phyloP scores from a whole-genome alignment of 2,329 filamentous ascomycete genomes.

The Didymella exigua region DNA sequence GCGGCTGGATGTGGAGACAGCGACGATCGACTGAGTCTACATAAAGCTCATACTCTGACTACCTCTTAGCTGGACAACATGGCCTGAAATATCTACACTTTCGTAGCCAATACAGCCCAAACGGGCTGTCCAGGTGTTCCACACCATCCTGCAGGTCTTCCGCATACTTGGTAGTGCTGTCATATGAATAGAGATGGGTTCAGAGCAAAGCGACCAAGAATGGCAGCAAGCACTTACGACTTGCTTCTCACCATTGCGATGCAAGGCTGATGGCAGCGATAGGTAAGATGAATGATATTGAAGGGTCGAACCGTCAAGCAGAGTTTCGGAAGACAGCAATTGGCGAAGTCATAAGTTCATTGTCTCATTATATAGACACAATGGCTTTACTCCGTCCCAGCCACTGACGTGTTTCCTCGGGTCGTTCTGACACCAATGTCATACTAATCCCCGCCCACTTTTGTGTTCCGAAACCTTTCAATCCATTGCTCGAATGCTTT shows the following conservation, averaged over 20 bases:
- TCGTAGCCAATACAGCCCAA: no score
- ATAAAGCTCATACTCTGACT: no score
- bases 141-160: no score
- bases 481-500: slow-evolving; percentile 16
- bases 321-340: not conserved
- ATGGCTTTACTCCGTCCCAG: slow-evolving; percentile 14
- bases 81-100: no score
- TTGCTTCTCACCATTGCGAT: no score
- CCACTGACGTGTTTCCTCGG: slow-evolving; percentile 4
- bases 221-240: no score
- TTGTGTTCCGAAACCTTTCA: slow-evolving; percentile 12
- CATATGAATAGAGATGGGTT: not conserved
- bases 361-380: slow-evolving; percentile 19
- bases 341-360: slow-evolving; percentile 20
- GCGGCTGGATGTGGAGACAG: no score
- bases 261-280: not conserved
- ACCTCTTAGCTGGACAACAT: no score
- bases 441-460: slow-evolving; percentile 15
- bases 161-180: no score
- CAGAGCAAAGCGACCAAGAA: no score
- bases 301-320: not conserved
- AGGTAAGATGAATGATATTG: not conserved
- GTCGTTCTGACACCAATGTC: slow-evolving; percentile 13
- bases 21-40: no score
- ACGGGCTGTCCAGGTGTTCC: no score